A percentile compares a stretch with the other conserved stretches of the same genome.
These are phyloP conservation scores for Aspergillus sp. DNA, from an alignment of 2,329 filamentous ascomycete genomes.

Conservation along the genomic window DNA sequence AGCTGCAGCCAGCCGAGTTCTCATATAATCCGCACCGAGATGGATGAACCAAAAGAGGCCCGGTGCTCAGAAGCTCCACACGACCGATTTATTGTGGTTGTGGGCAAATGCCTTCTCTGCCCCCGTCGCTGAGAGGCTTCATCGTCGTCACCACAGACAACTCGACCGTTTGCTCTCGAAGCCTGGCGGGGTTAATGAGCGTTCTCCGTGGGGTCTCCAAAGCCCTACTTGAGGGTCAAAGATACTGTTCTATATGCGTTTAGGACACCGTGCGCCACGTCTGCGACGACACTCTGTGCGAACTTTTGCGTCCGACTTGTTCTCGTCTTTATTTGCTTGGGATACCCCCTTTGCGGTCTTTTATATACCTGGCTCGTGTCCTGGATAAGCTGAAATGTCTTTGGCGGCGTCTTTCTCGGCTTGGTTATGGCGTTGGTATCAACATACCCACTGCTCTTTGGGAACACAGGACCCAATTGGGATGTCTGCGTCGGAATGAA, in stretches of 20 bases:
- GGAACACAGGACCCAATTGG: neutral
- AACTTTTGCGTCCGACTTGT: neutral
- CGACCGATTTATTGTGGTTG: slow-evolving; percentile 73
- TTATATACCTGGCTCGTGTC: neutral
- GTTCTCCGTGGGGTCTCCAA: neutral
- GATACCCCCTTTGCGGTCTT: neutral
- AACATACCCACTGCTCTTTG: neutral
- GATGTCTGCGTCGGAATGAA: neutral
- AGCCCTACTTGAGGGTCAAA: neutral
- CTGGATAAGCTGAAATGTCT: neutral
- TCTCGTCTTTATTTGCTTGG: neutral
- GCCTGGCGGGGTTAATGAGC: neutral
- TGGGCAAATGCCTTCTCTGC: slow-evolving; percentile 65
- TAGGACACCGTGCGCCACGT: neutral
- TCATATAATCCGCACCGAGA: slow-evolving; percentile 72
- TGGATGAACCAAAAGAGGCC: slow-evolving; percentile 66
- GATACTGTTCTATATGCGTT: neutral
- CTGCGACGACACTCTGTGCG: neutral
- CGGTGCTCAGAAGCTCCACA: slow-evolving; percentile 69
- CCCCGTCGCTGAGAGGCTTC: slow-evolving; percentile 25
- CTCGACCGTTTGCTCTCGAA: neutral
- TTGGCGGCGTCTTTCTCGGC: neutral
- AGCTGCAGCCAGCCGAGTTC: slow-evolving; percentile 69
- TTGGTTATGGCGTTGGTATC: neutral
- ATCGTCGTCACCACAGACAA: neutral